phyloP scores from a whole-genome alignment of 345 rosid species.

The Arabis alpina region DNA sequence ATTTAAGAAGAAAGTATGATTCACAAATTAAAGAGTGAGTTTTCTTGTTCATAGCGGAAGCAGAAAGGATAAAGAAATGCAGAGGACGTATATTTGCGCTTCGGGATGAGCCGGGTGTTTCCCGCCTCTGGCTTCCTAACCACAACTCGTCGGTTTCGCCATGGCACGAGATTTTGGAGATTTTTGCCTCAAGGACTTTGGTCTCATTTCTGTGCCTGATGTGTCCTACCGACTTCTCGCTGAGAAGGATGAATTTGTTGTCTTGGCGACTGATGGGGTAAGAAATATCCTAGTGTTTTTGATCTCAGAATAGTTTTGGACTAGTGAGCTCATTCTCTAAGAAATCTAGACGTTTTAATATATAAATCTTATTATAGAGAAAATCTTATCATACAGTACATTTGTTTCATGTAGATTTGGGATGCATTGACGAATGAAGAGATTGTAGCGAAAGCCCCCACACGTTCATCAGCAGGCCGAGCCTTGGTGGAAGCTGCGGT shows the following conservation, averaged over 20 bases:
- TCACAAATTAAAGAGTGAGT: slow-evolving; percentile 2
- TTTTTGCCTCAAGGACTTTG: too few species aligned
- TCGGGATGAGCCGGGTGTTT: slow-evolving; percentile 91
- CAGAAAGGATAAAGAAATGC: slow-evolving; percentile 97
- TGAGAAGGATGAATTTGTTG: too few species aligned
- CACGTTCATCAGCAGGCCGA: slow-evolving; percentile 75
- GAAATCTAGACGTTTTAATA: too few species aligned
- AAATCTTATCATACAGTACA: neutral
- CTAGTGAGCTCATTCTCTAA: too few species aligned
- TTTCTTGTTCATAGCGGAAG: slow-evolving; percentile 66
- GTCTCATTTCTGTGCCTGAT: too few species aligned
- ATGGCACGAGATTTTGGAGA: too few species aligned
- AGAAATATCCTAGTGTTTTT: slow-evolving; percentile 26
- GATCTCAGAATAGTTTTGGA: too few species aligned
- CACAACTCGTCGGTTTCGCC: too few species aligned
- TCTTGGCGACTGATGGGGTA: slow-evolving; percentile 99
- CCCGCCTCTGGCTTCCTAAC: slow-evolving; percentile 96
- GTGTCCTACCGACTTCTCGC: too few species aligned
- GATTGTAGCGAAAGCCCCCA: slow-evolving; percentile 70
- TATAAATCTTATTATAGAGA: slow-evolving; percentile 15
- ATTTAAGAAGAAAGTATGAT: slow-evolving; percentile 1
- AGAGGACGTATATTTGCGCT: too few species aligned
- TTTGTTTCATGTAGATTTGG: slow-evolving; percentile 66
- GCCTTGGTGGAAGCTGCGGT: slow-evolving; percentile 85
- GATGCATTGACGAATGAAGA: slow-evolving; percentile 88